These are phyloP conservation scores for Rhizopogon vesiculosus DNA, from an alignment of 768 basidiomycete genomes.

Conservation along the genomic window DNA sequence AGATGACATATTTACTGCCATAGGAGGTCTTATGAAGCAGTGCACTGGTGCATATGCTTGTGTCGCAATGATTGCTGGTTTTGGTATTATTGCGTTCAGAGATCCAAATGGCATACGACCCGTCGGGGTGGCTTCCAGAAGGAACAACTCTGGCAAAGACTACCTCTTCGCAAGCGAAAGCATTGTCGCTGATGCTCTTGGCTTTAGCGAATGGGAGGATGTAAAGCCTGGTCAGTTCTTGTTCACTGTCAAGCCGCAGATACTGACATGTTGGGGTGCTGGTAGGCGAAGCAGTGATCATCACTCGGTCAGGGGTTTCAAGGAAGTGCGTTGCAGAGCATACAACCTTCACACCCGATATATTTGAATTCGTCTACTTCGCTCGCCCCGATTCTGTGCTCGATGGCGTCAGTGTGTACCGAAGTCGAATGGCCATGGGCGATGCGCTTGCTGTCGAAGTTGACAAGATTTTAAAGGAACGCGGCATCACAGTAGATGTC, in stretches of 20 bases:
- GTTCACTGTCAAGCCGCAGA: background rate
- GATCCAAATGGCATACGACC: constrained; percentile 98
- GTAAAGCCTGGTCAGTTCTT: constrained; percentile 72
- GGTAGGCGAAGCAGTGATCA: constrained; percentile 91
- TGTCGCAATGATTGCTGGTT: constrained; percentile 98
- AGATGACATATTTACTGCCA: constrained; percentile 96
- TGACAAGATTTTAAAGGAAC: constrained; percentile 59
- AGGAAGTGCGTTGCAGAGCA: constrained; percentile 69
- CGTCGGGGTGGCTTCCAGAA: constrained; percentile 77
- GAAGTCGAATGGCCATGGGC: constrained; percentile 99
- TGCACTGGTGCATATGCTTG: constrained; percentile 95
- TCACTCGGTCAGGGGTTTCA: constrained; percentile 75
- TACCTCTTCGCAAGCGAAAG: constrained; percentile 94
- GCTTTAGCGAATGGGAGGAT: constrained; percentile 91
- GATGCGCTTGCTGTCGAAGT: constrained; percentile 91
- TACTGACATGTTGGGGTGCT: background rate
- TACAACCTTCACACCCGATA: constrained; percentile 88
- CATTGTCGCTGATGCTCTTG: constrained; percentile 91
- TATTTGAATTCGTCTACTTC: constrained; percentile 99
- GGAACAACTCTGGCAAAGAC: constrained; percentile 57
- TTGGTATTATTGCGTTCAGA: constrained; percentile 96
- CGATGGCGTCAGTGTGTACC: constrained; percentile 95
- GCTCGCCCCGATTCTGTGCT: constrained; percentile 97
- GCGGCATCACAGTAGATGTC: constrained; percentile 79
- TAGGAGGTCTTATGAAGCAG: constrained; percentile 83